phyloP scores from a whole-genome alignment of 345 rosid species.

The Psidium friedrichsthalianum region DNA sequence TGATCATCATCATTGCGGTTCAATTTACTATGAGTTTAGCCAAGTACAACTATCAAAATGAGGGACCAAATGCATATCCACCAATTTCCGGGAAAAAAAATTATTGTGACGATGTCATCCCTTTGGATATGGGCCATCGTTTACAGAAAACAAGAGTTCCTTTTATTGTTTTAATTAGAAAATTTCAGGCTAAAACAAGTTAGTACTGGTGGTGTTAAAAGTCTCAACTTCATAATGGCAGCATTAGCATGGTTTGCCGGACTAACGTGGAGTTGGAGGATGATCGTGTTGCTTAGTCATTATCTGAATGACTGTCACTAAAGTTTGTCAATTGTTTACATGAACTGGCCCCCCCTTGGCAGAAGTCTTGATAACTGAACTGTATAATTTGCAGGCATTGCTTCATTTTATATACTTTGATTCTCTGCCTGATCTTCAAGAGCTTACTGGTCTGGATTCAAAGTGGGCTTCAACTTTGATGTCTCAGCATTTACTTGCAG shows the following conservation, averaged over 20 bases:
- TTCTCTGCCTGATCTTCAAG: constrained; percentile 47
- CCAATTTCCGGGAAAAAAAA: neutral
- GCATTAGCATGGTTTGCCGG: neutral
- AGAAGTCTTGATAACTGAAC: neutral
- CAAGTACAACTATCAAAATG: neutral
- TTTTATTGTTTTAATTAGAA: neutral
- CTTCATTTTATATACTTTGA: constrained; percentile 61
- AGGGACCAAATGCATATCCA: neutral
- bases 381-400: constrained; percentile 29
- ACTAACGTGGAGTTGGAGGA: neutral
- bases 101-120: neutral
- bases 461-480: constrained; percentile 59
- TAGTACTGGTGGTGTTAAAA: neutral
- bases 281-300: neutral
- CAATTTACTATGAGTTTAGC: neutral
- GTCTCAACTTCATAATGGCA: neutral
- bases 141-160: neutral
- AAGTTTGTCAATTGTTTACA: neutral
- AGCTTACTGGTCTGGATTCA: constrained; percentile 40
- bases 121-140: neutral
- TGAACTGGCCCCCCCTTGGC: neutral
- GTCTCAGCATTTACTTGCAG: constrained; percentile 63
- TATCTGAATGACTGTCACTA: neutral
- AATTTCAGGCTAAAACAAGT: neutral
- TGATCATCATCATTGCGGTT: neutral